Percentiles rank a stretch among this genome's conserved stretches.
Evolutionary conservation across 176 grass and related monocot genomes (phyloP).

Genomic region (Urochloa ruziziensis): DNA sequence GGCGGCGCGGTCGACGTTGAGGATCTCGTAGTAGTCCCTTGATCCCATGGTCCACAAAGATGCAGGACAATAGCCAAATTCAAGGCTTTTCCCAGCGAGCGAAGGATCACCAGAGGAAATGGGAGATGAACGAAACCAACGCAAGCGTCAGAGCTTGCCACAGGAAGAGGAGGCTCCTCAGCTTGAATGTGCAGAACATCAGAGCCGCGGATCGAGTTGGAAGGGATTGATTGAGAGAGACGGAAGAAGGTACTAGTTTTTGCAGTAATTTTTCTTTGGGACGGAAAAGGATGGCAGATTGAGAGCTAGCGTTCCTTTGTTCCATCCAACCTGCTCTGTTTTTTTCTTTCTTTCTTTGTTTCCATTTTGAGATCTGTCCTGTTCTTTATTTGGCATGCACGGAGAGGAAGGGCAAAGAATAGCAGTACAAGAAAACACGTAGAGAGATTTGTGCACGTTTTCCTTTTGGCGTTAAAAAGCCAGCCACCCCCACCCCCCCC

Average conservation of each 20-base stretch:
- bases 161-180: conserved; percentile 39
- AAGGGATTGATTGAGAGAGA: neutral
- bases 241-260: neutral
- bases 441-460: neutral
- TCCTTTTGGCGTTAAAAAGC: neutral
- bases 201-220: neutral
- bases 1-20: conserved; percentile 33
- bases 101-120: conserved; percentile 48
- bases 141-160: conserved; percentile 1
- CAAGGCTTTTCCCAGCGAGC: neutral
- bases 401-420: conserved; percentile 6
- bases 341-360: neutral
- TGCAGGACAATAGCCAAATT: conserved; percentile 32
- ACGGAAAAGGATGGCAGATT: neutral
- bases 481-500: too few relatives aligned
- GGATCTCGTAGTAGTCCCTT: conserved; percentile 49
- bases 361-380: neutral
- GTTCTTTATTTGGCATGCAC: conserved; percentile 36
- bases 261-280: neutral
- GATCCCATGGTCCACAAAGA: conserved; percentile 28
- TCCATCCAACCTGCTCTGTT: neutral
- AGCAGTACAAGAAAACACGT: neutral
- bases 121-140: conserved; percentile 20
- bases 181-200: conserved; percentile 38
- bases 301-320: neutral